Percentiles rank a stretch among this genome's conserved stretches.
Conservation (phyloP, 1,139 yeast species). For the Magnusiomyces magnusii region DNA sequence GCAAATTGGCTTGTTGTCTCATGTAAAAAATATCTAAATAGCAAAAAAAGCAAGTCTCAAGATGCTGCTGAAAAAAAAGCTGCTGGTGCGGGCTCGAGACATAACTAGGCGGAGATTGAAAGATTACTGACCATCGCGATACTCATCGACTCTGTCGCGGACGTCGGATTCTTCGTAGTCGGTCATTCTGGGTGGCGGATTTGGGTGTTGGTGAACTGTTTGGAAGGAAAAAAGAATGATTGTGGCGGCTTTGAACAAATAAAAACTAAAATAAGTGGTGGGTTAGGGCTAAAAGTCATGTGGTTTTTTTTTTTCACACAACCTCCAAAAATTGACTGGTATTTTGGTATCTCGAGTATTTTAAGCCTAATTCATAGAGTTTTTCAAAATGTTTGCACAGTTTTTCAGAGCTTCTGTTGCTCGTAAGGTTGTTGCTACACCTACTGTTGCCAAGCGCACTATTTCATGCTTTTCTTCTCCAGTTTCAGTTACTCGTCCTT, state of each 20-base stretch:
- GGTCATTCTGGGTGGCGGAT: conserved; percentile 7
- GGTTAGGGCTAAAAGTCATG: no score
- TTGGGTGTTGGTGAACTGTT: neutral
- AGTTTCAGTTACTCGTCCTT: neutral
- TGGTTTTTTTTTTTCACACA: neutral
- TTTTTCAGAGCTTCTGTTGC: neutral
- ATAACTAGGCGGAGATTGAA: neutral
- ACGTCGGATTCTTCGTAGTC: conserved; percentile 15
- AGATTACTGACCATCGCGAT: conserved; percentile 17
- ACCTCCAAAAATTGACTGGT: neutral
- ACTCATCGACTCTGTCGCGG: conserved; percentile 16
- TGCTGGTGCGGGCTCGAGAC: neutral
- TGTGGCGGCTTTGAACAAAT: neutral
- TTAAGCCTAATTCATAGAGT: no score
- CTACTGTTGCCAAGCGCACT: neutral
- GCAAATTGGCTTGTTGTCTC: neutral
- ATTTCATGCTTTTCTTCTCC: conserved; percentile 3
- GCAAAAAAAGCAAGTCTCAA: no score
- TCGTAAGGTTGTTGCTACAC: neutral
- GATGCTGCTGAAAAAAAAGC: no score
- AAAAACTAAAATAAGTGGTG: no score
- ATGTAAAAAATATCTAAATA: no score
- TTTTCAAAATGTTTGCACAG: conserved; percentile 3
- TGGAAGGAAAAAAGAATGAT: neutral
- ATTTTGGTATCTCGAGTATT: neutral